Evolutionary conservation across 116 monocot species (phyloP), one percentile per base, ranked within the genome.

Genomic region (Zostera marina): DNA sequence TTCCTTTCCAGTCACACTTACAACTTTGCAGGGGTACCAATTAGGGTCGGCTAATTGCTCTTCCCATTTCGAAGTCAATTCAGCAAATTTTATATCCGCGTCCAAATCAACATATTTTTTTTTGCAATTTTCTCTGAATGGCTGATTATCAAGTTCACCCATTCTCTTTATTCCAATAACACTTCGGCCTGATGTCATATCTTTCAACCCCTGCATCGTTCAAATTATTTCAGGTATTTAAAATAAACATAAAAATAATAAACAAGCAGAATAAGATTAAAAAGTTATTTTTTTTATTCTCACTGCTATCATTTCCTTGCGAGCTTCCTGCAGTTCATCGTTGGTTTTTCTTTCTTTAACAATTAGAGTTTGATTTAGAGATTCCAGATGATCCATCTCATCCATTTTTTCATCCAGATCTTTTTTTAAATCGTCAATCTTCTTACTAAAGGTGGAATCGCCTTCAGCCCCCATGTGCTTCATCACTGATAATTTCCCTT

Each of bases 401-500:
- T 84, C 87, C 11, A 74, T 69, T 47, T 87, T 87, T 21, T 88
- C 90, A 62, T 81, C 67, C 63, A 90, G 25, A 22, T 74, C 69
- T 53, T 64, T 73, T n/a, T 59, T 76, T 69, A 90, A 64, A 52
- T 78, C 79, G 2, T 81, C 73, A 22, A 84, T 73, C 68, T 81
- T 90, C 11, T 70, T 70, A 67, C 61, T 70, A 7, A 73, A 25
- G 13, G 24, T 57, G 25, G 71, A 68, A 64, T 83, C 89, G 14
- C 83, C 86, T 60, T 82, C 80, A 19, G 61, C 66, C 56, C 73
- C 80, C 77, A 89, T 68, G 68, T 76, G 85, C 52, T 80, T 89
- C 80, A 89, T 89, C 48, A 98, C 80, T 54, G 77, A 67, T 44
- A 85, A 8, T 47, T 80, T 75, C 15, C 85, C 82, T 53, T 74